Evolutionary conservation across 1,284 basidiomycete genomes (phyloP).

Genomic region (Cryptococcus floricola): DNA sequence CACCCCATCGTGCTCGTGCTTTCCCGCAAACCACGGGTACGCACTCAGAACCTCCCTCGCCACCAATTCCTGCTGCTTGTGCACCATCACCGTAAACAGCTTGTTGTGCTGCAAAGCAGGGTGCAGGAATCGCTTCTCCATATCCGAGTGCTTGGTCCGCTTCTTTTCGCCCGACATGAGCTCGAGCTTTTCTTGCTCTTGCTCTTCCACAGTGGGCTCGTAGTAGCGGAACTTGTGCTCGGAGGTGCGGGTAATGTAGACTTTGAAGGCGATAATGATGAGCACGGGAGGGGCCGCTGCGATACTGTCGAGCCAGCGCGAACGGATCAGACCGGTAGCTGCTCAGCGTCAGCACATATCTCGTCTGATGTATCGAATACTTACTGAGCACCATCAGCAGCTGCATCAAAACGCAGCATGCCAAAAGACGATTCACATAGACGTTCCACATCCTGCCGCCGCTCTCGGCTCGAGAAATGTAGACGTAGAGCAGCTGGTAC

Average conservation of each 20-base stretch:
- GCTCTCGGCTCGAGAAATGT: constrained; percentile 77
- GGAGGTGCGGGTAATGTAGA: constrained; percentile 68
- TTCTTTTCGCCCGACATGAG: constrained; percentile 32
- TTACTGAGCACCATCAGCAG: constrained; percentile 77
- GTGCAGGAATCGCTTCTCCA: constrained; percentile 53
- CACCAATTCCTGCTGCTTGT: constrained; percentile 46
- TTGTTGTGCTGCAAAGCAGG: constrained; percentile 50
- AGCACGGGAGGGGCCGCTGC: constrained; percentile 66
- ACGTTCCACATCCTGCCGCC: constrained; percentile 94
- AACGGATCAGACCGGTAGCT: constrained; percentile 82
- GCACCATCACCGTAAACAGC: constrained; percentile 49
- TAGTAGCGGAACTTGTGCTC: constrained; percentile 70
- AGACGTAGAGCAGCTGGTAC: constrained; percentile 94
- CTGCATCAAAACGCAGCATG: constrained; percentile 75
- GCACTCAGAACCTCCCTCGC: constrained; percentile 42
- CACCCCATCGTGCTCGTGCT: constrained; percentile 35
- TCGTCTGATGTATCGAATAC: constrained; percentile 40
- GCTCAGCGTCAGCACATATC: not conserved
- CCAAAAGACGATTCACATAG: constrained; percentile 75
- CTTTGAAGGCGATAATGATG: constrained; percentile 72
- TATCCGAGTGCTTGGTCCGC: constrained; percentile 48
- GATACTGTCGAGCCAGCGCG: constrained; percentile 58
- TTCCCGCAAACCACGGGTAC: constrained; percentile 47
- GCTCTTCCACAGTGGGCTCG: constrained; percentile 49
- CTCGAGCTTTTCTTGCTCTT: constrained; percentile 33